Evolutionary conservation across 1,284 basidiomycete species (phyloP).

Genomic region (Cutaneotrichosporon cutaneum): DNA sequence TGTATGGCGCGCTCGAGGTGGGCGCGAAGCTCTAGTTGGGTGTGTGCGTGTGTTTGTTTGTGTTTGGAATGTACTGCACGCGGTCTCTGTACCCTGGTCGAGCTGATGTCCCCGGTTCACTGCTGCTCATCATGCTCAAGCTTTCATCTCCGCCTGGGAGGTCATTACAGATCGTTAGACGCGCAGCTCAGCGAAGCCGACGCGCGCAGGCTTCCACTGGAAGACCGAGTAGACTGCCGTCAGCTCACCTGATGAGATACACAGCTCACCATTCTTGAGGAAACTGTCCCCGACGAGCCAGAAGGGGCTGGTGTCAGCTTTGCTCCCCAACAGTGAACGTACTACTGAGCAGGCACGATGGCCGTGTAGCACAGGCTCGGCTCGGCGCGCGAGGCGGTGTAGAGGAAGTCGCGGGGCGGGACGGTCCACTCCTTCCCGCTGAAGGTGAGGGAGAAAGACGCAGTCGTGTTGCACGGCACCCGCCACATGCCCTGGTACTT

Average conservation of each 20-base stretch:
- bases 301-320: background rate
- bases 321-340: background rate
- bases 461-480: conserved; percentile 13
- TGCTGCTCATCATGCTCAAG: too few species aligned
- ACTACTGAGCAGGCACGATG: background rate
- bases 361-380: conserved; percentile 8
- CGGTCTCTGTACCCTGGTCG: too few species aligned
- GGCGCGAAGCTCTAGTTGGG: background rate
- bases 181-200: conserved; percentile 69
- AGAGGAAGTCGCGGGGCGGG: conserved; percentile 7
- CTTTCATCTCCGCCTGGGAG: background rate
- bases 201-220: conserved; percentile 67
- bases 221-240: conserved; percentile 87
- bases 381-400: background rate
- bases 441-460: conserved; percentile 11
- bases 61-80: background rate
- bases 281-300: conserved; percentile 49
- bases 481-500: background rate
- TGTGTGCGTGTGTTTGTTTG: background rate
- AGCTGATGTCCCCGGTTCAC: background rate
- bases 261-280: conserved; percentile 82
- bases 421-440: conserved; percentile 13
- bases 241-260: too few species aligned
- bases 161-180: background rate
- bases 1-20: conserved; percentile 12